Base-by-base conservation (phyloP, 345 rosid species). In the Citrus sp. region DNA sequence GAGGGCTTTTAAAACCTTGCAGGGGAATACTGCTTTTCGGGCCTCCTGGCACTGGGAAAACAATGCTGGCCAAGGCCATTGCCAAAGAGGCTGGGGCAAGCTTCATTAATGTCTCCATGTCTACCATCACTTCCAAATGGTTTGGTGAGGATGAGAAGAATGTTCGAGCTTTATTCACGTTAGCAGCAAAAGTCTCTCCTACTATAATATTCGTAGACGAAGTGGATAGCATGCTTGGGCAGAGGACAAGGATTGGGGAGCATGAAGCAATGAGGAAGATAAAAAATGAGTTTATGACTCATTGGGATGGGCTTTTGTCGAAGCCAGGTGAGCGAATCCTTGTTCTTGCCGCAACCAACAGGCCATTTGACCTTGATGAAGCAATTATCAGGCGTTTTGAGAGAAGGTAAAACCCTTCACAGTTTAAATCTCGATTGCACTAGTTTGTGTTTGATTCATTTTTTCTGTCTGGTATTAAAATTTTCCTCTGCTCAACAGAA, bases 181-280 rank as follows among this genome's bases (percentile, higher is more conserved):
- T 96, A 70, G 99, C 99, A 13, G 90, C 95, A 6, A 94, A 94
- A 82, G 98, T 96, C 19, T 90, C 98, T 5, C 99, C 98, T 0
- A 91, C 98, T 21, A 96, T 96, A 65, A 90, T 96, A 58, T 96
- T 96, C 30, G 98, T 94, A 63, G 97, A 96, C 71, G 98, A 96
- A 86, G 99, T 96, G 28, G 99, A 96, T 85, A 94, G 97, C 90
- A 94, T 96, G 99, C 91, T 96, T 51, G 98, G 99, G 49, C 98
- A 94, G 76, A 83, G 99, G 73, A 89, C 97, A 0, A 87, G 95
- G 84, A 95, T 88, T 27, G 98, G 99, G 54, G 99, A 94, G 85
- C 97, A 94, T 78, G 99, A 96, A 84, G 98, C 98, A 59, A 91
- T 91, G 95, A 75, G 95, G 49, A 91, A 90, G 88, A 90, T 91